Conservation (phyloP, 306 rosid species). For the Castanospermum australe region DNA sequence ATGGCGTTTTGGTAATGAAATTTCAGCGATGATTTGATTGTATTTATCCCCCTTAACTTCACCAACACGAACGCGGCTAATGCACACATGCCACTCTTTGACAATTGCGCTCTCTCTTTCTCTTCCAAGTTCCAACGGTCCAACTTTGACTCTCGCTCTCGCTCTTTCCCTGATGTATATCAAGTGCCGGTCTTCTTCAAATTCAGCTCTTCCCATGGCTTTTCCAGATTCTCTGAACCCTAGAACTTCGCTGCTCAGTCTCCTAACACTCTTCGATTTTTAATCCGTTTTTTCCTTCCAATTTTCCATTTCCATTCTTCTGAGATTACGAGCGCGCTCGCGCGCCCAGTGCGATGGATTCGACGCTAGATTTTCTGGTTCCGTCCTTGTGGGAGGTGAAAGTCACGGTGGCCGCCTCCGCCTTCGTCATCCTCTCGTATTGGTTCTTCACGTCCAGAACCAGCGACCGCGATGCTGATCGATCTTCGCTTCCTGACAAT, state of each 20-base stretch:
- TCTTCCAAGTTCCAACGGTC: conserved; percentile 64
- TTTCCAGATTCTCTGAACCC: conserved; percentile 47
- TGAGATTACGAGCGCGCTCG: too few species aligned
- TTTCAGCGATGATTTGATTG: too few species aligned
- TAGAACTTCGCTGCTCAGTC: neutral
- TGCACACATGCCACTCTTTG: conserved; percentile 16
- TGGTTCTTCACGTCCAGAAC: conserved; percentile 61
- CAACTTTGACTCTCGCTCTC: conserved; percentile 49
- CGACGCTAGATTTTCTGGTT: conserved; percentile 54
- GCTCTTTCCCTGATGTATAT: neutral
- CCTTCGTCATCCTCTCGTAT: conserved; percentile 60
- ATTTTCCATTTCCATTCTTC: neutral
- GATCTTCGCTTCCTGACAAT: conserved; percentile 43
- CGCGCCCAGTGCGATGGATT: too few species aligned
- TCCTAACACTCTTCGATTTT: neutral
- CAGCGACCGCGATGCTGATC: conserved; percentile 42
- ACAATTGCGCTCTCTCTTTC: neutral
- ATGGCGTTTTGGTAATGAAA: too few species aligned
- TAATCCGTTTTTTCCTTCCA: conserved; percentile 3
- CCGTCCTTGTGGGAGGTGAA: conserved; percentile 90
- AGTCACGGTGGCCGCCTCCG: conserved; percentile 73
- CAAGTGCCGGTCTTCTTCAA: conserved; percentile 28
- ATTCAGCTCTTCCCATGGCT: conserved; percentile 36
- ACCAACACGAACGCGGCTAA: conserved; percentile 22
- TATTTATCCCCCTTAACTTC: too few species aligned